Evolutionary conservation across 2,329 filamentous ascomycete genomes (phyloP), one percentile per base, ranked within the genome.

Genomic region (Raffaelea arxii): DNA sequence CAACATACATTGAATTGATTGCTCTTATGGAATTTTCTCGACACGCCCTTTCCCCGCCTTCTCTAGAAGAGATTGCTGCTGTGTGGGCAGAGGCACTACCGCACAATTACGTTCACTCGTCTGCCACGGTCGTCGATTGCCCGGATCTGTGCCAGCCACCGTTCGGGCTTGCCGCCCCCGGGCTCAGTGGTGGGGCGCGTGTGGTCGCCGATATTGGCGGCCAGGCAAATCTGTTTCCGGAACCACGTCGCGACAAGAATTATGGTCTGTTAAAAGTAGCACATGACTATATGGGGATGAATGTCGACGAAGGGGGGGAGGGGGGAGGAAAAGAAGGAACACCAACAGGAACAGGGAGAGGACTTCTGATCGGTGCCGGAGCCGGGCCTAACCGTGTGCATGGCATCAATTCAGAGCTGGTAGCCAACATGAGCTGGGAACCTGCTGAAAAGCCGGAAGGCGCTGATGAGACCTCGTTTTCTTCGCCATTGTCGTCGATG

Each of bases 121-220:
- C n/a, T 1, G 43, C 35, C n/a, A 18, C 14, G 3, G 47, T 49
- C 3, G 47, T 46, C 14, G 60, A 41, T 3, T 45, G 43, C 12
- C 63, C 66, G 7, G 64, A 70, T 47, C 61, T 70, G 4, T 58
- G 60, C 2, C 12, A 56, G 18, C 23, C 60, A 2, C 67, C 67
- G 0, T 70, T 65, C 45, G 43, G 59, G 38, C 59, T 70, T 6
- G 63, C 66, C 1, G 58, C 60, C 4, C 45, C 58, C 2, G 70
- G 70, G 0, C 58, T 72, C 9, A 62, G 55, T 5, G 68, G 70
- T 1, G 14, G 19, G 16, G 58, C 59, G 4, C 56, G 62, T 25
- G 58, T 58, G 32, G 58, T 71, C 5, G 66, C 64, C 16, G 69
- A 72, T 41, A 56, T 72, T 19, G 69, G 70, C 4, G 70, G 68